Evolutionary conservation across 78 protist species (phyloP).

Genomic region (Dictyostelium firmibasis): DNA sequence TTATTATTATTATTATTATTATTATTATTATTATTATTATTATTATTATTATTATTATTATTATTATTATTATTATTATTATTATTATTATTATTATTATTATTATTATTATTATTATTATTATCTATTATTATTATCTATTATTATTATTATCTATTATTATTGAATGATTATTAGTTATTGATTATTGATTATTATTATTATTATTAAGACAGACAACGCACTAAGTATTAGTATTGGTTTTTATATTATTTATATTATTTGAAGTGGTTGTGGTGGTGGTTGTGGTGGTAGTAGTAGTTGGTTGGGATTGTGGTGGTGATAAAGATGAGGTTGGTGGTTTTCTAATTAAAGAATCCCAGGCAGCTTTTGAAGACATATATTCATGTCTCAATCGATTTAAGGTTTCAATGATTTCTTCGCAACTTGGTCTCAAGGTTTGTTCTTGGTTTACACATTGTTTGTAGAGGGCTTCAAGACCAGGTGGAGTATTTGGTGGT

Average conservation of each 20-base stretch:
- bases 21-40: no score
- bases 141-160: no score
- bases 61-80: no score
- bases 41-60: no score
- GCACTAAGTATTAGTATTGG: neutral
- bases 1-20: no score
- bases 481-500: constrained; percentile 52
- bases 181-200: no score
- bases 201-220: neutral
- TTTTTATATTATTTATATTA: neutral
- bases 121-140: no score
- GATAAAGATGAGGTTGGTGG: neutral
- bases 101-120: no score
- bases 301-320: neutral
- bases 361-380: neutral
- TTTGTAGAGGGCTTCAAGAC: constrained; percentile 40
- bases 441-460: constrained; percentile 71
- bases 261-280: neutral
- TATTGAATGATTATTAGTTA: no score
- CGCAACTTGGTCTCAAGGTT: constrained; percentile 46
- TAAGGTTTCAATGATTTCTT: constrained; percentile 44
- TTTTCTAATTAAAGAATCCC: constrained; percentile 39
- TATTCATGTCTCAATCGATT: constrained; percentile 58
- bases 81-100: no score
- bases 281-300: neutral